These are phyloP conservation scores for Xylariaceae sp. DNA, from an alignment of 2,329 filamentous ascomycete species.

Conservation along the genomic window DNA sequence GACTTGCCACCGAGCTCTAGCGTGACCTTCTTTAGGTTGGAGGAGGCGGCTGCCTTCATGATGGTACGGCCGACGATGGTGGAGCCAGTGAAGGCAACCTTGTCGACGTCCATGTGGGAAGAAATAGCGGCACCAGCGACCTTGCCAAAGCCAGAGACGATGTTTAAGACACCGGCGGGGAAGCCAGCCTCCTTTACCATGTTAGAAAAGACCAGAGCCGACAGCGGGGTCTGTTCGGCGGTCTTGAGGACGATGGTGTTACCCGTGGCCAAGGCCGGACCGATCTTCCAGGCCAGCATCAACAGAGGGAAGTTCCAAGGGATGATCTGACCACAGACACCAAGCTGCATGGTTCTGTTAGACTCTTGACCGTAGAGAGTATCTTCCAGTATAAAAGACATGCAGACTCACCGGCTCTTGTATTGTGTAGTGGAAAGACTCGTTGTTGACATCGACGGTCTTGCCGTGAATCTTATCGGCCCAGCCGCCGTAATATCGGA, in stretches of 20 bases:
- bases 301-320: constrained; percentile 88
- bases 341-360: constrained; percentile 35
- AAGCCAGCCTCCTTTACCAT: constrained; percentile 79
- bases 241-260: constrained; percentile 78
- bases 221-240: constrained; percentile 78
- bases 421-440: constrained; percentile 84
- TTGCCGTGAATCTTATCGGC: constrained; percentile 92
- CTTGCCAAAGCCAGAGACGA: constrained; percentile 80
- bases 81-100: constrained; percentile 83
- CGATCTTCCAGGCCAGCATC: constrained; percentile 86
- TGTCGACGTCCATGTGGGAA: constrained; percentile 81
- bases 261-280: constrained; percentile 73
- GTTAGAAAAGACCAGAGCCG: constrained; percentile 68
- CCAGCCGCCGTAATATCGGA: constrained; percentile 90
- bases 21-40: constrained; percentile 84
- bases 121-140: constrained; percentile 78
- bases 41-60: constrained; percentile 80
- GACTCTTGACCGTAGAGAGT: background rate
- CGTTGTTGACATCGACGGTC: constrained; percentile 78
- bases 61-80: constrained; percentile 76
- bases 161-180: constrained; percentile 78
- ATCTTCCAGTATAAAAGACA: background rate
- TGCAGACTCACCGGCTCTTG: constrained; percentile 69
- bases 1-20: constrained; percentile 82
- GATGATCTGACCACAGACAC: constrained; percentile 79